Conservation (phyloP, 331 rosid genomes). For the Acacia pycnantha region DNA sequence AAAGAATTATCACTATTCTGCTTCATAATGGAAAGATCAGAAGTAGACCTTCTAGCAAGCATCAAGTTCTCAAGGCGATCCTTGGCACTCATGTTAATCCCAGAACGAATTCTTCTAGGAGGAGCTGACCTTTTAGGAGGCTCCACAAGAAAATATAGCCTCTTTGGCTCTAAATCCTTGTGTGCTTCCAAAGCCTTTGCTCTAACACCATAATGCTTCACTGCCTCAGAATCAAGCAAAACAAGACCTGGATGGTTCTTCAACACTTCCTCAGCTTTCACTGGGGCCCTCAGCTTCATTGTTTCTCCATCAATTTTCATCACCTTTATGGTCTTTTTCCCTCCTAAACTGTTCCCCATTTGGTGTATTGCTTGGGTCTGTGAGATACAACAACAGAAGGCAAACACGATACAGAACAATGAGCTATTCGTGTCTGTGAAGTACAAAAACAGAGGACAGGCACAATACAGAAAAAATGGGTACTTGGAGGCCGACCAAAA, state of each 20-base stretch:
- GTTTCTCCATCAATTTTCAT: slow-evolving; percentile 83
- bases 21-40: slow-evolving; percentile 68
- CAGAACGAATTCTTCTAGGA: slow-evolving; percentile 69
- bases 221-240: slow-evolving; percentile 74
- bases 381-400: neutral
- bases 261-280: slow-evolving; percentile 54
- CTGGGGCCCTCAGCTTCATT: slow-evolving; percentile 62
- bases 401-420: neutral
- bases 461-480: neutral
- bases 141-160: slow-evolving; percentile 82
- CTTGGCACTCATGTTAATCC: slow-evolving; percentile 84
- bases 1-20: slow-evolving; percentile 23
- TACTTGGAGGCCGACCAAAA: neutral
- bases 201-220: slow-evolving; percentile 76
- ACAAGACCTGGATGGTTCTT: slow-evolving; percentile 74
- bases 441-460: neutral
- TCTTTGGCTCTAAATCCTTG: slow-evolving; percentile 49
- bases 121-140: slow-evolving; percentile 49
- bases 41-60: slow-evolving; percentile 63
- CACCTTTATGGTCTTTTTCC: slow-evolving; percentile 68
- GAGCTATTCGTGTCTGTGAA: neutral
- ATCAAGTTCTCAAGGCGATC: slow-evolving; percentile 76
- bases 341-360: slow-evolving; percentile 87
- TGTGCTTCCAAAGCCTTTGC: slow-evolving; percentile 67
- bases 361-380: neutral